A percentile compares a stretch with the other conserved stretches of the same genome.
phyloP scores from a whole-genome alignment of 2,329 filamentous ascomycete species.

The Dactylellina parvicollis region DNA sequence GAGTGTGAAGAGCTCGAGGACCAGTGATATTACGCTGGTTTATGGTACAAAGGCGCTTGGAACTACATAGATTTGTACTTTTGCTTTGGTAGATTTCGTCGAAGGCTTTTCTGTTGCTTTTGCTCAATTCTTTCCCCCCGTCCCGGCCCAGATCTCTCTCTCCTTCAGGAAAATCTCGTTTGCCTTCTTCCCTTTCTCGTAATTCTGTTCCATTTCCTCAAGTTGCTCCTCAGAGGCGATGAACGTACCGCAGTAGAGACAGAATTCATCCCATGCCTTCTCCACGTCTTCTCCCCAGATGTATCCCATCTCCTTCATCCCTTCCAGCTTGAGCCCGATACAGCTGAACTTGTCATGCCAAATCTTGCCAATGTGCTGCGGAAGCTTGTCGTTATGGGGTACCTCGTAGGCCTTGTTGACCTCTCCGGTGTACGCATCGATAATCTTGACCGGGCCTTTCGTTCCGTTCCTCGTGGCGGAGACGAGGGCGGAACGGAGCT shows the following conservation, averaged over 20 bases:
- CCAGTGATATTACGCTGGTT: too few species aligned
- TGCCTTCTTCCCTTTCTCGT: not conserved
- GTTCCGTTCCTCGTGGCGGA: not conserved
- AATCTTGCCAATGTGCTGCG: slow-evolving; percentile 25
- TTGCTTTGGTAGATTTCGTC: too few species aligned
- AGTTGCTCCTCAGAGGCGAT: slow-evolving; percentile 28
- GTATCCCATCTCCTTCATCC: slow-evolving; percentile 26
- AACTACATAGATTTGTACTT: too few species aligned
- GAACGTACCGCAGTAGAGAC: slow-evolving; percentile 35
- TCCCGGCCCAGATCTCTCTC: too few species aligned
- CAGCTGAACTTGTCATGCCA: slow-evolving; percentile 24
- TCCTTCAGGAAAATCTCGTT: not conserved
- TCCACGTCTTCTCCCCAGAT: slow-evolving; percentile 33
- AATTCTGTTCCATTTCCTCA: slow-evolving; percentile 4
- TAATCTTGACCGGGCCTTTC: not conserved
- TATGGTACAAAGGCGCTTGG: too few species aligned
- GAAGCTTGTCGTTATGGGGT: slow-evolving; percentile 25
- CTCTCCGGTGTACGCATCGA: slow-evolving; percentile 26
- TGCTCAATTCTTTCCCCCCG: too few species aligned
- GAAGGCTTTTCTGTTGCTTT: too few species aligned
- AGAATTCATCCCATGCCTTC: slow-evolving; percentile 25
- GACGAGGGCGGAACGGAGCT: slow-evolving; percentile 21
- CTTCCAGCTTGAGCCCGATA: slow-evolving; percentile 17
- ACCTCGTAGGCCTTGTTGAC: slow-evolving; percentile 15
- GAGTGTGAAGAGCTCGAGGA: too few species aligned